Percentiles rank a stretch among this genome's conserved stretches.
phyloP scores from a whole-genome alignment of 305 asterid genomes.

The Caryopteris hybrid region DNA sequence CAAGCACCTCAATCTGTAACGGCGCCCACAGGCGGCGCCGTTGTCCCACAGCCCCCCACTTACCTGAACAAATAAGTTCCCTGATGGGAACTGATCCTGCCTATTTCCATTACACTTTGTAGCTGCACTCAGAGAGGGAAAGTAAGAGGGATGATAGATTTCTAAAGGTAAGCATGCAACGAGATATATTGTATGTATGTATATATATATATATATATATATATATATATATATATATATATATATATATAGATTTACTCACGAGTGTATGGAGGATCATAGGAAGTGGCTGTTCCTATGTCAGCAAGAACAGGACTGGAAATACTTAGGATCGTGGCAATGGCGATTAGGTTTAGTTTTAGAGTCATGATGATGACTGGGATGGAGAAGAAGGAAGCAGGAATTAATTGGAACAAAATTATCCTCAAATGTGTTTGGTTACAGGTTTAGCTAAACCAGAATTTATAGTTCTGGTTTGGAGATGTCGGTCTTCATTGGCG shows the following conservation, averaged over 20 bases:
- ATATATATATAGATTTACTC: background rate
- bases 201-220: no score
- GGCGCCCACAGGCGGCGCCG: slow-evolving; percentile 52
- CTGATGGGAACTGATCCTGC: slow-evolving; percentile 59
- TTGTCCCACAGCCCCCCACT: slow-evolving; percentile 50
- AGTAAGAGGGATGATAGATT: background rate
- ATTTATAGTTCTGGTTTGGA: no score
- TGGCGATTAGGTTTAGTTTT: background rate
- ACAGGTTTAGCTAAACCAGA: no score
- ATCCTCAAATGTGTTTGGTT: no score
- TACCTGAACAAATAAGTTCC: slow-evolving; percentile 52
- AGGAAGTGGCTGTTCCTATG: slow-evolving; percentile 56
- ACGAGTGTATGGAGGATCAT: slow-evolving; percentile 61
- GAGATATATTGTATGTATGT: no score
- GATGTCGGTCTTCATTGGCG: no score
- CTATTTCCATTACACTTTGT: slow-evolving; percentile 48
- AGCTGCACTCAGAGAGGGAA: slow-evolving; percentile 24
- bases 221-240: no score
- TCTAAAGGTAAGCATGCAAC: no score
- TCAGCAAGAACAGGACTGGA: slow-evolving; percentile 32
- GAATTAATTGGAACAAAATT: no score
- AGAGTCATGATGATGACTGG: slow-evolving; percentile 33
- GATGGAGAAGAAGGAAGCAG: no score
- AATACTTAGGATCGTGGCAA: slow-evolving; percentile 24
- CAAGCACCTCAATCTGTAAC: slow-evolving; percentile 43